Evolutionary conservation across 1,284 basidiomycete genomes (phyloP).

Genomic region (Megacollybia platyphylla): DNA sequence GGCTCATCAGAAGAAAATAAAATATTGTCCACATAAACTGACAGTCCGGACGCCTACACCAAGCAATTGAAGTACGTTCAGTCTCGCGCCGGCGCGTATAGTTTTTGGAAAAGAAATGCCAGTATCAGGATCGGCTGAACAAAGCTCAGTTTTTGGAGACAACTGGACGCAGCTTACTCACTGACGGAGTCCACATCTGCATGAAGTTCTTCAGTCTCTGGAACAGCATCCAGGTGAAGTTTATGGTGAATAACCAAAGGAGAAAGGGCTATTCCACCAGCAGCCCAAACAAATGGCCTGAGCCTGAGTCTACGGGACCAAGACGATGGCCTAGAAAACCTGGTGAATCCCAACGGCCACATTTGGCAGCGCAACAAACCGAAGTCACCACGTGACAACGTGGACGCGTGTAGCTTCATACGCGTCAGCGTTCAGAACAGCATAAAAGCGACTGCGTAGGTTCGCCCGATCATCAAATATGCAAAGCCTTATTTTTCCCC

Average conservation of each 20-base stretch:
- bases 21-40: slow-evolving; percentile 32
- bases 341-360: too few species aligned
- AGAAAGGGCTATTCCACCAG: slow-evolving; percentile 1
- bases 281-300: slow-evolving; percentile 2
- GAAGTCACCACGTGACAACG: too few species aligned
- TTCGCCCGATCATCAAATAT: slow-evolving; percentile 7
- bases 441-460: slow-evolving; percentile 1
- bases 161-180: not conserved
- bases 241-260: not conserved
- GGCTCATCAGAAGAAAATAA: too few species aligned
- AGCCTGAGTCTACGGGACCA: not conserved
- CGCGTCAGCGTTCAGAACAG: not conserved
- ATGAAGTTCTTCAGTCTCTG: not conserved
- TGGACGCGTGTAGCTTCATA: too few species aligned
- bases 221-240: slow-evolving; percentile 4
- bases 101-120: slow-evolving; percentile 59
- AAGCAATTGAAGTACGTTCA: slow-evolving; percentile 50
- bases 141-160: not conserved
- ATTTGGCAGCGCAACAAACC: too few species aligned
- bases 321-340: not conserved
- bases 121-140: slow-evolving; percentile 55
- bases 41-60: slow-evolving; percentile 80
- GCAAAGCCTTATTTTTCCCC: slow-evolving; percentile 16
- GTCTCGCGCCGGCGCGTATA: slow-evolving; percentile 47
- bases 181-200: not conserved